Evolutionary conservation across 345 rosid genomes (phyloP).

Genomic region (Linum trigynum): DNA sequence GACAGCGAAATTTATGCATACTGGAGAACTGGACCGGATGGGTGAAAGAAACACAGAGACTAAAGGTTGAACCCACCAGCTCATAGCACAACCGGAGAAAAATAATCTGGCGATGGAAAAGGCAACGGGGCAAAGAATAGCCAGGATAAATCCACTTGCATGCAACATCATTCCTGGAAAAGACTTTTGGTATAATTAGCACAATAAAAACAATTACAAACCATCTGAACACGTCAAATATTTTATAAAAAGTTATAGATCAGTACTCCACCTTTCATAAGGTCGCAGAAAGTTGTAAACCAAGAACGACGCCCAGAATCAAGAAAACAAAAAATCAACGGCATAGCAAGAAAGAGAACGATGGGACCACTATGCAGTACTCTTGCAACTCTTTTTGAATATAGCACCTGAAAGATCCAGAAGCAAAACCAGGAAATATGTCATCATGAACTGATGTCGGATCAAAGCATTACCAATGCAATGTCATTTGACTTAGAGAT

Average conservation of each 20-base stretch:
- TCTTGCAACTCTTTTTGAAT: slow-evolving; percentile 61
- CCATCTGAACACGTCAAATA: neutral
- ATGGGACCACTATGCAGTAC: slow-evolving; percentile 68
- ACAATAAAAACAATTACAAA: neutral
- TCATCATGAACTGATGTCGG: slow-evolving; percentile 3
- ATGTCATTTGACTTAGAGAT: neutral
- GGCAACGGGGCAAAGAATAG: slow-evolving; percentile 52
- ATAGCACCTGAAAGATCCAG: slow-evolving; percentile 55
- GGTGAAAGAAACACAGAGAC: neutral
- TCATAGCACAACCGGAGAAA: slow-evolving; percentile 67
- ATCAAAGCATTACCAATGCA: neutral
- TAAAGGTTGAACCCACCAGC: slow-evolving; percentile 46
- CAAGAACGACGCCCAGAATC: slow-evolving; percentile 35
- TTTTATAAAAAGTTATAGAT: no score
- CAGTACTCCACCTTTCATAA: slow-evolving; percentile 52
- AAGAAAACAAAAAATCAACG: slow-evolving; percentile 45
- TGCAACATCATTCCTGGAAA: slow-evolving; percentile 66
- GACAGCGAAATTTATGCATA: neutral
- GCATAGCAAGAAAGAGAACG: slow-evolving; percentile 48
- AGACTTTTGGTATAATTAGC: neutral
- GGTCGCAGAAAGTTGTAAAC: slow-evolving; percentile 47
- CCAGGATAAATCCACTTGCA: slow-evolving; percentile 54
- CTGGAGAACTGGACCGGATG: neutral
- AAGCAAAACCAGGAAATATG: slow-evolving; percentile 7
- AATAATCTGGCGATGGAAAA: slow-evolving; percentile 65